Evolutionary conservation across 805 yeast genomes (phyloP).

Genomic region (Pichia scutulata): DNA sequence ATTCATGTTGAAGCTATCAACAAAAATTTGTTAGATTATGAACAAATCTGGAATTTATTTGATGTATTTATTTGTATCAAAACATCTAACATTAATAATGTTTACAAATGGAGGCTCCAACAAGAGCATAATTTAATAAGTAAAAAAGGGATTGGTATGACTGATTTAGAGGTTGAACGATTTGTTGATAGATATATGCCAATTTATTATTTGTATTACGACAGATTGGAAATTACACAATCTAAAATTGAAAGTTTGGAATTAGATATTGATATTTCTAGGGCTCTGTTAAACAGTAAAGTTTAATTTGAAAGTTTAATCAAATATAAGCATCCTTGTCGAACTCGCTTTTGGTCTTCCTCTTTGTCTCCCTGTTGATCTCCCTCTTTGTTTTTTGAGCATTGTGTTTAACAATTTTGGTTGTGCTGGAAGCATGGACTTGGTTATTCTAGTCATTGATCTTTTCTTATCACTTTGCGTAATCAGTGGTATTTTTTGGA

Average conservation of each 20-base stretch:
- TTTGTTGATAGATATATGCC: slow-evolving; percentile 89
- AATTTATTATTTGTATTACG: slow-evolving; percentile 63
- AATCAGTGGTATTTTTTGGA: background rate
- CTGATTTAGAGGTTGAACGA: slow-evolving; percentile 52
- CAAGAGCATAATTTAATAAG: slow-evolving; percentile 59
- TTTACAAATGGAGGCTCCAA: slow-evolving; percentile 72
- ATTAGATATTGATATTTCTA: slow-evolving; percentile 9
- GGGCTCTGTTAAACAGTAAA: background rate
- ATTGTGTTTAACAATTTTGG: background rate
- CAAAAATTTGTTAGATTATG: slow-evolving; percentile 41
- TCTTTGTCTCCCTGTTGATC: background rate
- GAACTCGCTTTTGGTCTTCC: background rate
- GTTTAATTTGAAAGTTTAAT: background rate
- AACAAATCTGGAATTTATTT: slow-evolving; percentile 46
- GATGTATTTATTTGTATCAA: slow-evolving; percentile 55
- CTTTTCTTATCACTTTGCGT: background rate
- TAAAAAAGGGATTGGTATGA: slow-evolving; percentile 67
- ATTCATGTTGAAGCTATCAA: slow-evolving; percentile 39
- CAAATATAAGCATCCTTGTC: slow-evolving; percentile 5
- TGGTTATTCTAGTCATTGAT: background rate
- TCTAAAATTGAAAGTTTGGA: slow-evolving; percentile 6
- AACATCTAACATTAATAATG: slow-evolving; percentile 52
- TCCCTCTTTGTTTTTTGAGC: background rate
- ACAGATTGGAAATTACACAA: slow-evolving; percentile 9
- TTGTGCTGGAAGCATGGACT: background rate